A percentile compares a stretch with the other conserved stretches of the same genome.
These are phyloP conservation scores for Pythium periplocum DNA, from an alignment of 352 stramenopile genomes.

Conservation along the genomic window DNA sequence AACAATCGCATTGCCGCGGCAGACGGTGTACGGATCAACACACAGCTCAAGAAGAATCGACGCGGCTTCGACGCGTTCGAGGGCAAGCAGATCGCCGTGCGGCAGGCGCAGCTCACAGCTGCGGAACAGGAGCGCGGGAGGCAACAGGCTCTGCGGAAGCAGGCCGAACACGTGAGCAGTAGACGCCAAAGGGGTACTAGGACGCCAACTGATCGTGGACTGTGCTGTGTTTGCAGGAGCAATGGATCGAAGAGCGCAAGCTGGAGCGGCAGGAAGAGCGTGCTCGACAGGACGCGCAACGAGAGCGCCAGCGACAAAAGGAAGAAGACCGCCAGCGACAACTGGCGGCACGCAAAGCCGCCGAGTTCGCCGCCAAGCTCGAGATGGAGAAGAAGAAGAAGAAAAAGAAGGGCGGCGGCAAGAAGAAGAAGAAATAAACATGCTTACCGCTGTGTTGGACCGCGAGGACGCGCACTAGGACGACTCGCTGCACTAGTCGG, in stretches of 20 bases:
- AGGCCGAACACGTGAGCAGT: constrained; percentile 46
- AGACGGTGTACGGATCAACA: constrained; percentile 45
- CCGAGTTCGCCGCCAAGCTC: constrained; percentile 58
- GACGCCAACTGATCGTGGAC: neutral
- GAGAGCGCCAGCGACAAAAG: constrained; percentile 40
- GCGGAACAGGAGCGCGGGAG: constrained; percentile 43
- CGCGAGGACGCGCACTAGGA: neutral
- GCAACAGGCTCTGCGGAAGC: constrained; percentile 39
- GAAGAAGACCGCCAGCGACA: constrained; percentile 70
- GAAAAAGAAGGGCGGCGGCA: constrained; percentile 53
- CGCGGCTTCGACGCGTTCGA: constrained; percentile 24
- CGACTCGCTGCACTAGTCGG: too few species aligned
- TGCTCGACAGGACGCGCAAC: constrained; percentile 9
- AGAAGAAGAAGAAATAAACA: constrained; percentile 55
- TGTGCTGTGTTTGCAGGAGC: constrained; percentile 26
- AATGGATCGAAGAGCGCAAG: constrained; percentile 76
- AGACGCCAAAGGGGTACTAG: neutral
- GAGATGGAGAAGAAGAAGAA: constrained; percentile 85
- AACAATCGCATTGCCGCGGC: constrained; percentile 65
- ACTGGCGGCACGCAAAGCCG: constrained; percentile 57
- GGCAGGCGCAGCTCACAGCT: constrained; percentile 42
- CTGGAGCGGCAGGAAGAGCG: constrained; percentile 42
- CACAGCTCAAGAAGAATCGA: constrained; percentile 48
- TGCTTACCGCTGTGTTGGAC: constrained; percentile 4
- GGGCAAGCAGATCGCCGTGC: constrained; percentile 34